Conservation (phyloP, 345 rosid species). For the Rhizophora mangle region DNA sequence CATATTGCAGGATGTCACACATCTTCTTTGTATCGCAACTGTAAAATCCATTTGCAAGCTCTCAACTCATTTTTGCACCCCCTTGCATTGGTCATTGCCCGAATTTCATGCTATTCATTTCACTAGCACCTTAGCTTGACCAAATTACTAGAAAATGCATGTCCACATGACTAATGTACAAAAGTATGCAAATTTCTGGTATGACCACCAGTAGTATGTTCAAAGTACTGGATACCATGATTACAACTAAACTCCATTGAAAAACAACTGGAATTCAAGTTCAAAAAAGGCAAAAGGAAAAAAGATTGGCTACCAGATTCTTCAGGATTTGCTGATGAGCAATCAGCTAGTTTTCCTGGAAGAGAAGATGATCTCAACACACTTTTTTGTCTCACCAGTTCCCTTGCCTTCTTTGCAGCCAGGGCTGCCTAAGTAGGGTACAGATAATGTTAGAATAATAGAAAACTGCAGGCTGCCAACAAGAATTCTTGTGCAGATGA, state of each 20-base stretch:
- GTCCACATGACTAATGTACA: not conserved
- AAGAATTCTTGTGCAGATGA: not conserved
- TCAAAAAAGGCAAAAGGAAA: not conserved
- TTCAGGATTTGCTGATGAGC: slow-evolving; percentile 88
- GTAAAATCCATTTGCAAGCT: not conserved
- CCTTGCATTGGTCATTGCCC: not conserved
- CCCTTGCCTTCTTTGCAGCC: slow-evolving; percentile 98
- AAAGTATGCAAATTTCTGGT: not conserved
- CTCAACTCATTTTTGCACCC: not conserved
- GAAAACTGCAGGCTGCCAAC: not conserved
- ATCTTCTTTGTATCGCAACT: not conserved
- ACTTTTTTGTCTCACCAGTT: slow-evolving; percentile 87
- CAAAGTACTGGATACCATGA: not conserved
- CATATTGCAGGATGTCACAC: not conserved
- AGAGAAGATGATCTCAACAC: slow-evolving; percentile 89
- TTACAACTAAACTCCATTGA: not conserved
- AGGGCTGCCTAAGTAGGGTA: slow-evolving; percentile 74
- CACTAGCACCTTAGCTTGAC: not conserved
- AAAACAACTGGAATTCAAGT: not conserved
- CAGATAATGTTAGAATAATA: not conserved
- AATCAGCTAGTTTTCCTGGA: slow-evolving; percentile 98
- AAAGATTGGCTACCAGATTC: slow-evolving; percentile 59
- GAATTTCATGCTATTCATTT: not conserved
- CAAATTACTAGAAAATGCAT: not conserved
- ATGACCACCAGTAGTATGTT: not conserved